phyloP scores from a whole-genome alignment of 129 eudicot genomes.

The Oenanthe sinensis region DNA sequence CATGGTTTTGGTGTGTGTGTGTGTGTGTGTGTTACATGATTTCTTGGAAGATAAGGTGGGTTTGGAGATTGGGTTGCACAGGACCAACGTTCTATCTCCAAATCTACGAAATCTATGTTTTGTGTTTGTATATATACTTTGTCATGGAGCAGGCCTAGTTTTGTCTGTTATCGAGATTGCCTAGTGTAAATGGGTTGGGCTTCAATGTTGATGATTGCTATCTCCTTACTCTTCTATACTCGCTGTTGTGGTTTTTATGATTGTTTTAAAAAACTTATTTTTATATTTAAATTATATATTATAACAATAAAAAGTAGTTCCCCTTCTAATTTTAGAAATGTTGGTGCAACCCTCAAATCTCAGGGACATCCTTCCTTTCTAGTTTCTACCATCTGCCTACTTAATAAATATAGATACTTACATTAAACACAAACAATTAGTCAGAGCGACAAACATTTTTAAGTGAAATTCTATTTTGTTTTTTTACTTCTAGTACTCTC shows the following conservation, averaged over 20 bases:
- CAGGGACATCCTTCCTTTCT: conserved; percentile 20
- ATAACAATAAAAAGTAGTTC: no score
- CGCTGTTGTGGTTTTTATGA: no score
- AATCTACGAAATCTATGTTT: neutral
- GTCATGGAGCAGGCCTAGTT: no score
- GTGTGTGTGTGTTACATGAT: neutral
- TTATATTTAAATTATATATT: no score
- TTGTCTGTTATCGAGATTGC: no score
- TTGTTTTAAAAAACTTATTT: no score
- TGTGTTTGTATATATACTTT: no score
- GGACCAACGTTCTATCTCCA: neutral
- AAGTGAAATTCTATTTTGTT: conserved; percentile 32
- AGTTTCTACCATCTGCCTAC: conserved; percentile 25
- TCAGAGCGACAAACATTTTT: conserved; percentile 24
- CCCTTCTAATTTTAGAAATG: neutral
- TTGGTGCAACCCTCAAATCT: no score
- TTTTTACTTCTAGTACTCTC: conserved; percentile 27
- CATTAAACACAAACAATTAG: conserved; percentile 25
- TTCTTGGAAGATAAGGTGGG: neutral
- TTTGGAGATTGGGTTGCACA: neutral
- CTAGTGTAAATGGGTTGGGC: no score
- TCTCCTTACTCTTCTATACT: no score
- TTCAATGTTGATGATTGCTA: no score
- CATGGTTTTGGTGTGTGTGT: neutral
- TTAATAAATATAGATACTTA: conserved; percentile 22